These are phyloP conservation scores for Camptophora hylomeconis DNA, from an alignment of 2,329 filamentous ascomycete genomes.

Conservation along the genomic window DNA sequence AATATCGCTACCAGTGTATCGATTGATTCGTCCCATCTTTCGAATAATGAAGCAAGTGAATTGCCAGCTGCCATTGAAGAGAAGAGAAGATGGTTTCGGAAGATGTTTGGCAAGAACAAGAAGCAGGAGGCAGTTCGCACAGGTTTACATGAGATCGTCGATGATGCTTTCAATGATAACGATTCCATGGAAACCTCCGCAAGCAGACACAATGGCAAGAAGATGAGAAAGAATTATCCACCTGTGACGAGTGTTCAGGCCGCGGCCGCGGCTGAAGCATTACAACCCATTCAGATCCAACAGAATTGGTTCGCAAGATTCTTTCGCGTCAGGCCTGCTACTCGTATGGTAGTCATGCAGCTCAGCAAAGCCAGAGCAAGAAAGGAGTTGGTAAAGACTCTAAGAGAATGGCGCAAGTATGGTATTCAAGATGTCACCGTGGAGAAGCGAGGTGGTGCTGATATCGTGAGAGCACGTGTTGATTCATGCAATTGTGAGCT, in stretches of 20 bases:
- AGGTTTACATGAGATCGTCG: slow-evolving; percentile 14
- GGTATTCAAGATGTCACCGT: slow-evolving; percentile 70
- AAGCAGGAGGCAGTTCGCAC: slow-evolving; percentile 27
- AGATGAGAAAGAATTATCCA: slow-evolving; percentile 5
- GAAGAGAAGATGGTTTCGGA: slow-evolving; percentile 17
- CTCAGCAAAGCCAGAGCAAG: slow-evolving; percentile 60
- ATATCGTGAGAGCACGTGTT: slow-evolving; percentile 56
- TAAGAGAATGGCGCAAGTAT: slow-evolving; percentile 68
- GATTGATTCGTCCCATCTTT: slow-evolving; percentile 6
- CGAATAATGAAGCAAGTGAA: slow-evolving; percentile 5
- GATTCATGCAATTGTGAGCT: slow-evolving; percentile 68
- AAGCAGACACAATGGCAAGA: neutral
- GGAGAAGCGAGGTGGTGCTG: slow-evolving; percentile 64
- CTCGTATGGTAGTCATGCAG: slow-evolving; percentile 60
- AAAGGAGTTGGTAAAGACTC: slow-evolving; percentile 60
- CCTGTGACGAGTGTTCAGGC: slow-evolving; percentile 14
- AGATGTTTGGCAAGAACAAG: slow-evolving; percentile 14
- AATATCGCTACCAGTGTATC: slow-evolving; percentile 18
- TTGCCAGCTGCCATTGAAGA: slow-evolving; percentile 9
- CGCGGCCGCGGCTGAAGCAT: slow-evolving; percentile 11
- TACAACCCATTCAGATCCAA: slow-evolving; percentile 47
- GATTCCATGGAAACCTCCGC: slow-evolving; percentile 4
- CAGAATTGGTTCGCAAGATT: slow-evolving; percentile 83
- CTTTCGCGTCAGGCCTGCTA: slow-evolving; percentile 77
- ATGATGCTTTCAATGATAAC: slow-evolving; percentile 9